Conservation (phyloP, 768 basidiomycete species). For the Stropharia rugosoannulata region DNA sequence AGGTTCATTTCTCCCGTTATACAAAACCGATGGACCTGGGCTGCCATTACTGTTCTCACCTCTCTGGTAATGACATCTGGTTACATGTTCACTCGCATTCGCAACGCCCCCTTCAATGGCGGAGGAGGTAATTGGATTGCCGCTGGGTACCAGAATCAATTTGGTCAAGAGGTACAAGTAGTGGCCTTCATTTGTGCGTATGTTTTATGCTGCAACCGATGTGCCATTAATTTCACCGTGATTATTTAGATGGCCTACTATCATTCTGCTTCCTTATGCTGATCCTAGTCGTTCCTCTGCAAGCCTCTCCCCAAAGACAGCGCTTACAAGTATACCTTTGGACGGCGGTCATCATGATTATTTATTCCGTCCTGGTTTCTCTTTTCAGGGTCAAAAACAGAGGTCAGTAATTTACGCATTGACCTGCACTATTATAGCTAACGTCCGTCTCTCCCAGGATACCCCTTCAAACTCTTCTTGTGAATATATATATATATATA, state of each 20-base stretch:
- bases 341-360: constrained; percentile 75
- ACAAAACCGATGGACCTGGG: constrained; percentile 79
- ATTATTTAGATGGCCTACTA: constrained; percentile 74
- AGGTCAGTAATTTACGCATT: constrained; percentile 44
- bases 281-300: constrained; percentile 76
- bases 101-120: constrained; percentile 69
- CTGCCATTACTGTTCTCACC: constrained; percentile 50
- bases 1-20: constrained; percentile 67
- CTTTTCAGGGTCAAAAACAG: constrained; percentile 91
- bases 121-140: constrained; percentile 79
- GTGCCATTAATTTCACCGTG: constrained; percentile 5
- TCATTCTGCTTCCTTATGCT: constrained; percentile 79
- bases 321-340: constrained; percentile 88
- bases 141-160: constrained; percentile 85
- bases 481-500: constrained; percentile 27
- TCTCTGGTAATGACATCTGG: constrained; percentile 88
- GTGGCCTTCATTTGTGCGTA: constrained; percentile 82
- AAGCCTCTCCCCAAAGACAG: constrained; percentile 71
- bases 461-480: constrained; percentile 78
- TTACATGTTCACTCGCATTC: constrained; percentile 96
- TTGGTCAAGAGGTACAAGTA: constrained; percentile 90
- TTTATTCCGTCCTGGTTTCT: constrained; percentile 85
- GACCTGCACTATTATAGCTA: neutral
- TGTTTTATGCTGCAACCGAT: neutral
- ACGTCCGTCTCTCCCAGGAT: constrained; percentile 42